Base-by-base conservation (phyloP, 129 eudicot genomes). In the Ambrosia trifida region DNA sequence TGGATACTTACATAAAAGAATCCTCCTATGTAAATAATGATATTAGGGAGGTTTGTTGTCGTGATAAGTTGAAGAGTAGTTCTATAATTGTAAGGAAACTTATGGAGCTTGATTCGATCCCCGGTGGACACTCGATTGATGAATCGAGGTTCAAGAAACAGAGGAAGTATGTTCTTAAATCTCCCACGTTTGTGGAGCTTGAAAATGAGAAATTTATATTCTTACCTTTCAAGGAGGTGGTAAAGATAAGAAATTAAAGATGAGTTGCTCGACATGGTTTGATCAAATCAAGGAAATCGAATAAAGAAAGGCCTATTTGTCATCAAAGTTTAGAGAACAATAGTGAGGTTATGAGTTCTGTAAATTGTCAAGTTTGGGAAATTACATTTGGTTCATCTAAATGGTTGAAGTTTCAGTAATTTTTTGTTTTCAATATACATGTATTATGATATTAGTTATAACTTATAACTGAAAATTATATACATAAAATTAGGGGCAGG, bases 31-130 rank as follows among this genome's bases (percentile, higher is more conserved):
- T 11, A 13, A 16, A 33, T 13, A 32, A 31, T 32, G 67, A 52
- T 2, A 60, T 56, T 35, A 72, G 65, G 3, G 72, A 53, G 58
- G 32, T 50, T 35, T 63, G 49, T 53, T 65, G 64, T 18, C 44
- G 19, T 73, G 19, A 40, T 61, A 31, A 59, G 54, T 43, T 50
- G 30, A 53, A 73, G 11, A 79, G 63, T 11, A 80, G 77, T 40
- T 86, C 89, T 2, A 85, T 86, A 45, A n/a, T 90, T 10, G 91
- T 90, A 31, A 95, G 88, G 1, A 90, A 77, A 69, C 85, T 90
- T 28, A 90, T 90, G 97, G 97, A 95, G 13, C 73, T 90, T 63
- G 95, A 90, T 46, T 81, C 87, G 2, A 72, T 83, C 83, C 91
- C 97, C 0, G 63, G 11, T n/a, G n/a, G n/a, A n/a, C n/a, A n/a